Conservation (phyloP, 2,329 filamentous ascomycete genomes). For the Talaromyces sp. region DNA sequence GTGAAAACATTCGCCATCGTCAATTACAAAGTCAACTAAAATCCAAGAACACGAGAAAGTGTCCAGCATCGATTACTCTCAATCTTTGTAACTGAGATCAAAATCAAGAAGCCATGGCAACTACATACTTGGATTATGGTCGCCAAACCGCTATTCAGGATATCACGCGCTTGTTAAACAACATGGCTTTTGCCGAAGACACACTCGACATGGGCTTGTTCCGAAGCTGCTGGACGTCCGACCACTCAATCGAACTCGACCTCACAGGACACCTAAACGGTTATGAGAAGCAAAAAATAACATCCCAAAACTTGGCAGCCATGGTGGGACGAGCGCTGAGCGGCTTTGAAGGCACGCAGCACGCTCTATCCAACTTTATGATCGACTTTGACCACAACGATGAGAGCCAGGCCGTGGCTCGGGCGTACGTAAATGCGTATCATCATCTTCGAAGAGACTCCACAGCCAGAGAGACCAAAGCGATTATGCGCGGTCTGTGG, state of each 20-base stretch:
- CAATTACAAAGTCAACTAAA: not conserved
- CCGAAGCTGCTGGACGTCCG: not conserved
- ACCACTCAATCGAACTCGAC: not conserved
- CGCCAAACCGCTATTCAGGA: not conserved
- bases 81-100: not conserved
- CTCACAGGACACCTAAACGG: not conserved
- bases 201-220: not conserved
- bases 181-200: not conserved
- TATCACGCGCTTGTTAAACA: not conserved
- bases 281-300: not conserved
- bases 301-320: not conserved
- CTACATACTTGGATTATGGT: not conserved
- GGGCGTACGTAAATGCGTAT: not conserved
- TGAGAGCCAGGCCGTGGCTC: not conserved
- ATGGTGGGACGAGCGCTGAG: not conserved
- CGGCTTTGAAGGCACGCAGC: not conserved
- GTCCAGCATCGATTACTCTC: not conserved
- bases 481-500: not conserved
- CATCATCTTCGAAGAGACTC: not conserved
- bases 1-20: not conserved
- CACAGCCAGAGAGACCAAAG: not conserved
- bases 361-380: not conserved
- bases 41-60: not conserved
- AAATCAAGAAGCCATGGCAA: not conserved
- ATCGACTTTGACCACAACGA: not conserved